Percentiles rank a stretch among this genome's conserved stretches.
These are phyloP conservation scores for Citrus medica DNA, from an alignment of 345 rosid species.

Conservation along the genomic window DNA sequence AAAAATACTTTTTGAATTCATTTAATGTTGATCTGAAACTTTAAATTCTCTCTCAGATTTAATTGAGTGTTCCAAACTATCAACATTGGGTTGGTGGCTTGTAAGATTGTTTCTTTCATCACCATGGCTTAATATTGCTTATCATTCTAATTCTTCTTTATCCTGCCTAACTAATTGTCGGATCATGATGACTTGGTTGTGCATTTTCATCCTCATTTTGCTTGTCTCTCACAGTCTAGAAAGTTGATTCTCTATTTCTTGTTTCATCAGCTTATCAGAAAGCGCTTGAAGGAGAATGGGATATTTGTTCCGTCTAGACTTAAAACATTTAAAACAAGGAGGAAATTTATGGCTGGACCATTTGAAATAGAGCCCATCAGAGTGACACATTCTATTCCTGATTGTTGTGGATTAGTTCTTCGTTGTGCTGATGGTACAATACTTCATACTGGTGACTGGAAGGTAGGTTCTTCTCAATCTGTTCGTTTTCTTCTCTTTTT, in stretches of 20 bases:
- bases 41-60: conserved; percentile 9
- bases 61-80: background rate
- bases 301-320: conserved; percentile 90
- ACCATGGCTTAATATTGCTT: background rate
- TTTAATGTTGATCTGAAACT: conserved; percentile 2
- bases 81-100: background rate
- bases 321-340: conserved; percentile 61
- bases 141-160: background rate
- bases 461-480: conserved; percentile 42
- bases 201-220: background rate
- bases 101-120: conserved; percentile 5
- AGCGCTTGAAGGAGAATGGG: conserved; percentile 93
- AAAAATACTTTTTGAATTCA: conserved; percentile 4
- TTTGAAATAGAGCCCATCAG: conserved; percentile 95
- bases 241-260: conserved; percentile 4
- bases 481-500: conserved; percentile 3
- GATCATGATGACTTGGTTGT: background rate
- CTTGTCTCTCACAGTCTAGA: conserved; percentile 2
- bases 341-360: conserved; percentile 89
- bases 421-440: conserved; percentile 98
- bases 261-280: conserved; percentile 74
- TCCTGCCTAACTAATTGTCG: background rate
- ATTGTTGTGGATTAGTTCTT: conserved; percentile 92
- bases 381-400: conserved; percentile 98
- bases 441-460: conserved; percentile 99